Evolutionary conservation across 2,329 filamentous ascomycete genomes (phyloP).

Genomic region (Chaetomiaceae sp.): DNA sequence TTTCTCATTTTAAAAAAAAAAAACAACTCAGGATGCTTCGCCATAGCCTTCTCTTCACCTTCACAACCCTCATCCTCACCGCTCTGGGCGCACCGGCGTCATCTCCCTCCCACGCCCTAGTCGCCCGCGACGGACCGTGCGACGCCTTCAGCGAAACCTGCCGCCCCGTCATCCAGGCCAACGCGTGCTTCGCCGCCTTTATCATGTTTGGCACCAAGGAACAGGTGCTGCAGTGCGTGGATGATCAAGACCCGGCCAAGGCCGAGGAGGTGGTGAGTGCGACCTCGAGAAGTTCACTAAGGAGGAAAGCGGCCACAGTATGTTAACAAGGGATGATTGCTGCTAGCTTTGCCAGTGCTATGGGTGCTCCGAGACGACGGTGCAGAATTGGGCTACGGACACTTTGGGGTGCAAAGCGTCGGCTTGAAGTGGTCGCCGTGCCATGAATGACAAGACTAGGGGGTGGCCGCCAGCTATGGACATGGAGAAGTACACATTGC

Average conservation of each 20-base stretch:
- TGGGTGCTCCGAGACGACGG: constrained; percentile 12
- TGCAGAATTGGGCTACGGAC: constrained; percentile 9
- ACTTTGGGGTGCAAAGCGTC: background rate
- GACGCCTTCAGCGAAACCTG: constrained; percentile 16
- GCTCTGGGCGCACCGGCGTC: background rate
- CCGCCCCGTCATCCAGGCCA: constrained; percentile 10
- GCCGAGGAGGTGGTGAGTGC: constrained; percentile 11
- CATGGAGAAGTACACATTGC: too few relatives aligned
- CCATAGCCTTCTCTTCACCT: background rate
- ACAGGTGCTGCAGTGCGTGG: constrained; percentile 7
- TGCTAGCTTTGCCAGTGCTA: constrained; percentile 12
- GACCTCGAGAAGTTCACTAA: background rate
- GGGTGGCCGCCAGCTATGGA: too few relatives aligned
- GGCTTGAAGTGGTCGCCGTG: background rate
- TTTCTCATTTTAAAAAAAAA: background rate
- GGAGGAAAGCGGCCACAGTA: background rate
- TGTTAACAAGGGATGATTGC: background rate
- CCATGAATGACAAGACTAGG: too few relatives aligned
- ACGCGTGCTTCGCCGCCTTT: constrained; percentile 15
- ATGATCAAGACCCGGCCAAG: constrained; percentile 2
- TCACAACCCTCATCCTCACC: background rate
- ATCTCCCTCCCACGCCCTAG: background rate
- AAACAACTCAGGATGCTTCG: background rate
- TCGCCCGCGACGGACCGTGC: constrained; percentile 6
- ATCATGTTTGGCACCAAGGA: background rate